Percentiles rank a stretch among this genome's conserved stretches.
Conservation (phyloP, 2,329 filamentous ascomycete genomes). For the Eutypella sp. region DNA sequence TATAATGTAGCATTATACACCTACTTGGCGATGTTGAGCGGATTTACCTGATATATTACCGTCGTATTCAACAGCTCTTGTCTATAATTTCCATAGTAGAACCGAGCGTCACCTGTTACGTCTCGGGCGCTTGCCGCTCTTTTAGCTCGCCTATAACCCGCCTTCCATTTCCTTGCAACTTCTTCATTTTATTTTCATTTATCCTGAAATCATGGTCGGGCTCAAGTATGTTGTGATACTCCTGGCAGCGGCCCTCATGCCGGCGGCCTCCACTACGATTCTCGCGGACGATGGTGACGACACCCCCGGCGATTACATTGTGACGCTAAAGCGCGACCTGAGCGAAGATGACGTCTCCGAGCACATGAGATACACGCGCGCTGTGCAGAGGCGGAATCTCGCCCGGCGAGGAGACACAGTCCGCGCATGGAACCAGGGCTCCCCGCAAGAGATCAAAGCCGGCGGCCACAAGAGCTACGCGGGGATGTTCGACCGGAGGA, state of each 20-base stretch:
- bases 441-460: neutral
- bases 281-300: neutral
- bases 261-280: neutral
- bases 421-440: neutral
- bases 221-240: neutral
- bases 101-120: too few relatives aligned
- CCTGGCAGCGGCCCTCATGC: neutral
- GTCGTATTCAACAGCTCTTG: too few relatives aligned
- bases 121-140: too few relatives aligned
- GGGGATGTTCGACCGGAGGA: neutral
- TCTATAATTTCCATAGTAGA: too few relatives aligned
- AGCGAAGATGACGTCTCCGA: neutral
- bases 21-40: too few relatives aligned
- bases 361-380: conserved; percentile 1
- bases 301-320: neutral
- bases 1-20: too few relatives aligned
- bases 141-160: too few relatives aligned
- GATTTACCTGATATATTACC: too few relatives aligned
- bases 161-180: neutral
- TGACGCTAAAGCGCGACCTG: neutral
- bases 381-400: neutral
- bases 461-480: conserved; percentile 1
- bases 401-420: neutral
- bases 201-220: neutral
- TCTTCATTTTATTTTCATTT: too few relatives aligned